phyloP scores from a whole-genome alignment of 225 moss, liverwort and hornwort species.

The Marchantia polymorpha region DNA sequence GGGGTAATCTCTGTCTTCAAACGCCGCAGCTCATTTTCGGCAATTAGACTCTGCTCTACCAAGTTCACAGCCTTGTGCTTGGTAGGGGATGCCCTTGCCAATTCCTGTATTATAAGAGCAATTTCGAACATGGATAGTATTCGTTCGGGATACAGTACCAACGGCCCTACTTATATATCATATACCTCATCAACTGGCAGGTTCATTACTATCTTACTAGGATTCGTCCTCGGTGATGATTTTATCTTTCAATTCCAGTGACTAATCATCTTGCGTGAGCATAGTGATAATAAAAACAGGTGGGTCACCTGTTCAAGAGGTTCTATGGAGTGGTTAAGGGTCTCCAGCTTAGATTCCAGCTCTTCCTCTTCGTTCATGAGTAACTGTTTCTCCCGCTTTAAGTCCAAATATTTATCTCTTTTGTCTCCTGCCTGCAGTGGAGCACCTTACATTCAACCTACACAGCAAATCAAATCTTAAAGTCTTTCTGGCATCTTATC shows the following conservation, averaged over 20 bases:
- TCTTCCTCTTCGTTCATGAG: slow-evolving; percentile 45
- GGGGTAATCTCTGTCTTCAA: slow-evolving; percentile 39
- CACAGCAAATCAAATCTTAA: background rate
- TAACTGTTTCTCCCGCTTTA: slow-evolving; percentile 32
- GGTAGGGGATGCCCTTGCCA: slow-evolving; percentile 36
- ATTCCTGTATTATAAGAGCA: slow-evolving; percentile 39
- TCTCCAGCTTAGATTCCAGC: slow-evolving; percentile 40
- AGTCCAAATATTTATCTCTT: slow-evolving; percentile 26
- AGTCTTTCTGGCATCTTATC: background rate
- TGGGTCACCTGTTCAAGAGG: slow-evolving; percentile 49
- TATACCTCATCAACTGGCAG: background rate
- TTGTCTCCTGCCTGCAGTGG: slow-evolving; percentile 46
- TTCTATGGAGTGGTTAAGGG: slow-evolving; percentile 17
- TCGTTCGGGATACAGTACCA: background rate
- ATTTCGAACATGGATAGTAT: background rate
- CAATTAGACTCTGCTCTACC: slow-evolving; percentile 52
- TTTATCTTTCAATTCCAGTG: background rate
- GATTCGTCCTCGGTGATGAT: background rate
- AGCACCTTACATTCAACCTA: slow-evolving; percentile 22
- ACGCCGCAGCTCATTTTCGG: slow-evolving; percentile 47
- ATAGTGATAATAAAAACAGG: background rate
- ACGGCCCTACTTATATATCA: background rate
- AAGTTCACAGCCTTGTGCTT: slow-evolving; percentile 43
- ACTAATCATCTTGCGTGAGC: background rate
- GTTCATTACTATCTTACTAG: background rate